These are phyloP conservation scores for Solanum verrucosum DNA, from an alignment of 257 asterid species.

Conservation along the genomic window DNA sequence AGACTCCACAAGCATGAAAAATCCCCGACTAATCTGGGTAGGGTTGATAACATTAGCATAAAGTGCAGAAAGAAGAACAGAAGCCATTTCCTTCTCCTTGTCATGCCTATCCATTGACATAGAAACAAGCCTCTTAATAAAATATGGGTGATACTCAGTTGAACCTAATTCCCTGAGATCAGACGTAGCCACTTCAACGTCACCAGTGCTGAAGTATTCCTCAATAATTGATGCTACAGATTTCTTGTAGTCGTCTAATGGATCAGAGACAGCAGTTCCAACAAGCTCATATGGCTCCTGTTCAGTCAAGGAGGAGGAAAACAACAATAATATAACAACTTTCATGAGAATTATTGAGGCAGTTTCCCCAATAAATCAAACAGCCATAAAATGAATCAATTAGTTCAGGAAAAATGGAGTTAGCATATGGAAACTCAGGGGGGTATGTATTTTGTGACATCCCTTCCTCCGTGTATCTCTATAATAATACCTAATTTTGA, in stretches of 20 bases:
- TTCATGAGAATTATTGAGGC: background rate
- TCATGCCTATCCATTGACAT: slow-evolving; percentile 93
- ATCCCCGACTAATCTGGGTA: slow-evolving; percentile 75
- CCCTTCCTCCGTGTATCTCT: background rate
- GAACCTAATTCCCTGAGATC: slow-evolving; percentile 87
- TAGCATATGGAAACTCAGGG: background rate
- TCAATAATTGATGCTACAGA: slow-evolving; percentile 77
- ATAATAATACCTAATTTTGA: background rate
- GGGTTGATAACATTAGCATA: slow-evolving; percentile 77
- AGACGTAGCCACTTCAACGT: slow-evolving; percentile 73
- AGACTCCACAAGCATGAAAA: slow-evolving; percentile 78
- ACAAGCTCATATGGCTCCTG: slow-evolving; percentile 97
- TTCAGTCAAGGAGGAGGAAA: background rate
- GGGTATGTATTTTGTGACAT: background rate
- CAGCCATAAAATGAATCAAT: background rate
- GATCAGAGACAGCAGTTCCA: slow-evolving; percentile 56
- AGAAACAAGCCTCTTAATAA: slow-evolving; percentile 84
- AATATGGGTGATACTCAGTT: slow-evolving; percentile 82
- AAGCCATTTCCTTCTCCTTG: slow-evolving; percentile 98
- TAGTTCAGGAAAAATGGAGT: background rate
- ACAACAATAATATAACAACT: background rate
- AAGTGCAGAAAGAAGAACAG: slow-evolving; percentile 86
- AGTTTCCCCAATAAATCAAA: background rate
- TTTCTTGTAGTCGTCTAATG: slow-evolving; percentile 70
- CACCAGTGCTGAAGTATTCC: slow-evolving; percentile 89